A percentile compares a stretch with the other conserved stretches of the same genome.
phyloP scores from a whole-genome alignment of 495 filamentous ascomycete genomes.

The Tuber calosporum region DNA sequence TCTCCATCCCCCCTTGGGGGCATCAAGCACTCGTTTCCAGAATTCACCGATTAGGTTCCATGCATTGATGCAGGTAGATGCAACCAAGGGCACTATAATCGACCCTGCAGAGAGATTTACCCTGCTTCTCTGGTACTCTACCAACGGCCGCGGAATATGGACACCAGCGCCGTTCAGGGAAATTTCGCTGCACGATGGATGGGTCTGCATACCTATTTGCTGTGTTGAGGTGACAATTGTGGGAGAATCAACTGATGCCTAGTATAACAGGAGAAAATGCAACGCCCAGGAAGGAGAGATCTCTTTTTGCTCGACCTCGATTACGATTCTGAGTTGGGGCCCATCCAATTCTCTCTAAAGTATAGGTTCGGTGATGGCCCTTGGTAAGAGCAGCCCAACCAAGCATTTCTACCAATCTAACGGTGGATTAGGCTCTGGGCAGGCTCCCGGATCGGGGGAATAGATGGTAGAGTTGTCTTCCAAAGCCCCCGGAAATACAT shows the following conservation, averaged over 20 bases:
- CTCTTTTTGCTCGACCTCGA: conserved; percentile 26
- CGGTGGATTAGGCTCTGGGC: conserved; percentile 25
- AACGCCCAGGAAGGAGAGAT: conserved; percentile 13
- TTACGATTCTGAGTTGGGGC: conserved; percentile 20
- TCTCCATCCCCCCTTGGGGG: conserved; percentile 22
- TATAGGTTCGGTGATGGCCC: conserved; percentile 35
- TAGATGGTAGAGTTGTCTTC: conserved; percentile 30
- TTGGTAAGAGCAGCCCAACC: conserved; percentile 16
- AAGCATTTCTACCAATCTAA: background rate
- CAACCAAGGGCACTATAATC: background rate
- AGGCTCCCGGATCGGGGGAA: conserved; percentile 33
- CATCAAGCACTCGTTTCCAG: conserved; percentile 15
- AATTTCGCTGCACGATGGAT: background rate
- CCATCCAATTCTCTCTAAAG: conserved; percentile 37
- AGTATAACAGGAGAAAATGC: background rate
- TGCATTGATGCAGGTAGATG: conserved; percentile 17
- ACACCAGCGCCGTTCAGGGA: conserved; percentile 18
- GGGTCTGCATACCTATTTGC: conserved; percentile 13
- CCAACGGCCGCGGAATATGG: conserved; percentile 22
- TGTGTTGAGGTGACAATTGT: background rate
- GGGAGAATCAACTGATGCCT: conserved; percentile 5
- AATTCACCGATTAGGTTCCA: conserved; percentile 15
- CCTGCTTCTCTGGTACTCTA: conserved; percentile 27
- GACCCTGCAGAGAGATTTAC: conserved; percentile 15
- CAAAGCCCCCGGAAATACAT: background rate